A percentile compares a stretch with the other conserved stretches of the same genome.
Conservation (phyloP, 1,139 yeast genomes). For the Geotrichum histeridarum region DNA sequence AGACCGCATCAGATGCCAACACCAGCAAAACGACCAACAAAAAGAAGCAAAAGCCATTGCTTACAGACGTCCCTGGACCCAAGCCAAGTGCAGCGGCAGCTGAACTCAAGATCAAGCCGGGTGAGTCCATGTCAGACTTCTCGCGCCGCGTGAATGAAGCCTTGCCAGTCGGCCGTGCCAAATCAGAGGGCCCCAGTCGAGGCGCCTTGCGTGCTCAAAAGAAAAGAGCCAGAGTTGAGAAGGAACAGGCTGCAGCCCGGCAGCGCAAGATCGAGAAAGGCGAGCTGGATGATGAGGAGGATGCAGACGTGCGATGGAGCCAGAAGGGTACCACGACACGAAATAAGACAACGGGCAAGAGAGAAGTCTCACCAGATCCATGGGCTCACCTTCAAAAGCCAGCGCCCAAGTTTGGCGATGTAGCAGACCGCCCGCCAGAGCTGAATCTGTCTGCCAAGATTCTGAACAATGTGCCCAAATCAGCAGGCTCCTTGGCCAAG, state of each 20-base stretch:
- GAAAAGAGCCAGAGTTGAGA: slow-evolving; percentile 6
- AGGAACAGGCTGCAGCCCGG: slow-evolving; percentile 12
- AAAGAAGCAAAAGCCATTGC: slow-evolving; percentile 8
- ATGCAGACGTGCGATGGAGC: slow-evolving; percentile 25
- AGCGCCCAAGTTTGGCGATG: slow-evolving; percentile 41
- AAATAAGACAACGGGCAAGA: slow-evolving; percentile 23
- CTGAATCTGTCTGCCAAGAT: slow-evolving; percentile 33
- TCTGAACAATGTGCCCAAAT: slow-evolving; percentile 38
- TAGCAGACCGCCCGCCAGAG: slow-evolving; percentile 41
- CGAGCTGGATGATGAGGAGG: slow-evolving; percentile 21
- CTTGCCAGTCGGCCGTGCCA: slow-evolving; percentile 36
- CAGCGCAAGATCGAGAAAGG: slow-evolving; percentile 20
- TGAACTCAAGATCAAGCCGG: slow-evolving; percentile 30
- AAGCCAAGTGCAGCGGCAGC: background rate
- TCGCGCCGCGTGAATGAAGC: slow-evolving; percentile 40
- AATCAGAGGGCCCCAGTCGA: slow-evolving; percentile 23
- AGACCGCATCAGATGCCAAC: slow-evolving; percentile 8
- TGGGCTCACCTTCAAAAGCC: slow-evolving; percentile 37
- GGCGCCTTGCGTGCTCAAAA: slow-evolving; percentile 6
- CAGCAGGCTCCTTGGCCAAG: slow-evolving; percentile 40
- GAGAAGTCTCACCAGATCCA: slow-evolving; percentile 40
- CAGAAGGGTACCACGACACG: slow-evolving; percentile 8
- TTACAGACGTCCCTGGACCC: background rate
- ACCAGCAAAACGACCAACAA: background rate
- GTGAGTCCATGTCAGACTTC: slow-evolving; percentile 38